A percentile compares a stretch with the other conserved stretches of the same genome.
Evolutionary conservation across 148 eudicot species (phyloP).

Genomic region (Suaeda aralocaspica): DNA sequence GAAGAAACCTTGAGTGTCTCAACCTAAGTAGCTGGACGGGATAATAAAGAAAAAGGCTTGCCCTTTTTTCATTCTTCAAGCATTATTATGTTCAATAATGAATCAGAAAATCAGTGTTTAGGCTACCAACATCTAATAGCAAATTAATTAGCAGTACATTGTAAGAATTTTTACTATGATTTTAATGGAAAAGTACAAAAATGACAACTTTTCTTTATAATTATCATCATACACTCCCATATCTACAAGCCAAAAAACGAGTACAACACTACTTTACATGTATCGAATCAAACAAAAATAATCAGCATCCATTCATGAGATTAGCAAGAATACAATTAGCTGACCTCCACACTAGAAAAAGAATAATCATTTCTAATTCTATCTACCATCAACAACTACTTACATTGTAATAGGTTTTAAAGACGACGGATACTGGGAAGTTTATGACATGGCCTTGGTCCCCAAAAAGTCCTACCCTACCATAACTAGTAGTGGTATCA

Average conservation of each 20-base stretch:
- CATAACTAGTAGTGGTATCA: constrained; percentile 57
- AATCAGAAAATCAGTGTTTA: constrained; percentile 5
- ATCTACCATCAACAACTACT: constrained; percentile 14
- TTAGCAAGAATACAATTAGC: constrained; percentile 6
- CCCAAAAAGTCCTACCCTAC: constrained; percentile 89
- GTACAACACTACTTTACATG: constrained; percentile 27
- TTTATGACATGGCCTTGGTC: constrained; percentile 63
- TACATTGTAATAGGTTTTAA: constrained; percentile 46
- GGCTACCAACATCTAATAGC: constrained; percentile 1
- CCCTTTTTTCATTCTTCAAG: background rate
- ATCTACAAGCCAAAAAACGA: constrained; percentile 27
- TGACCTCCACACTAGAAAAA: constrained; percentile 3
- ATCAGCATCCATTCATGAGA: constrained; percentile 14
- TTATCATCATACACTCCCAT: constrained; percentile 24
- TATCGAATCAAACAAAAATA: constrained; percentile 23
- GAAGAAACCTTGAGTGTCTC: constrained; percentile 14
- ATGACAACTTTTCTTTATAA: background rate
- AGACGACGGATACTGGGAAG: constrained; percentile 69
- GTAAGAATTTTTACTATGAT: constrained; percentile 6
- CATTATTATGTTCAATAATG: constrained; percentile 5
- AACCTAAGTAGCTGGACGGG: background rate
- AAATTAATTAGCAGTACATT: constrained; percentile 4
- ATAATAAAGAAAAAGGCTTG: constrained; percentile 3
- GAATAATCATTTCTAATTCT: background rate
- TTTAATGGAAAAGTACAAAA: constrained; percentile 3